Conservation (phyloP, 73 alveolate genomes). For the Symbiodinium natans region DNA sequence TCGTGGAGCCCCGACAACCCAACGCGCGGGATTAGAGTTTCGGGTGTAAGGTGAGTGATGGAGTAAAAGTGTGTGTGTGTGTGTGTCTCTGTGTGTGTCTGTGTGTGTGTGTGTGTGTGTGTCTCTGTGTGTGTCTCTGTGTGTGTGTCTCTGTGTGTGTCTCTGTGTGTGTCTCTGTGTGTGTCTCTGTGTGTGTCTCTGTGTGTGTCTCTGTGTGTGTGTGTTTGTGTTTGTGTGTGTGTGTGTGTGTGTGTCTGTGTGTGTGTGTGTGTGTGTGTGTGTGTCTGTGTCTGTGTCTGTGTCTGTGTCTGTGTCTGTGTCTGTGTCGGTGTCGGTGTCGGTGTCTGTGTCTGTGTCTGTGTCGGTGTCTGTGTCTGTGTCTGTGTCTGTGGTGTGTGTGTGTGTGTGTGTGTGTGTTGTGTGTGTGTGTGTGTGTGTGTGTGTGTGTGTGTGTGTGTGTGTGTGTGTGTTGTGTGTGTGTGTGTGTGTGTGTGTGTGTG, state of each 20-base stretch:
- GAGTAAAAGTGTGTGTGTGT: neutral
- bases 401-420: no score
- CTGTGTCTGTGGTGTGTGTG: no score
- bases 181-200: neutral
- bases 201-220: neutral
- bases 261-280: constrained; percentile 32
- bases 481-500: constrained; percentile 18
- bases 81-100: neutral
- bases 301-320: constrained; percentile 17
- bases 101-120: neutral
- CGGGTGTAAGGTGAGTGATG: neutral
- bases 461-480: no score
- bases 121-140: neutral
- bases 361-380: no score
- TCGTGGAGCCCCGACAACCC: no score
- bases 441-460: neutral
- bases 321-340: neutral
- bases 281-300: constrained; percentile 13
- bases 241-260: neutral
- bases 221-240: no score
- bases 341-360: constrained; percentile 8
- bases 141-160: neutral
- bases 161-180: neutral
- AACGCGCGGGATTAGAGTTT: no score
- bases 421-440: constrained; percentile 5